phyloP scores from a whole-genome alignment of 2,329 filamentous ascomycete species.

The Plenodomus lindquistii region DNA sequence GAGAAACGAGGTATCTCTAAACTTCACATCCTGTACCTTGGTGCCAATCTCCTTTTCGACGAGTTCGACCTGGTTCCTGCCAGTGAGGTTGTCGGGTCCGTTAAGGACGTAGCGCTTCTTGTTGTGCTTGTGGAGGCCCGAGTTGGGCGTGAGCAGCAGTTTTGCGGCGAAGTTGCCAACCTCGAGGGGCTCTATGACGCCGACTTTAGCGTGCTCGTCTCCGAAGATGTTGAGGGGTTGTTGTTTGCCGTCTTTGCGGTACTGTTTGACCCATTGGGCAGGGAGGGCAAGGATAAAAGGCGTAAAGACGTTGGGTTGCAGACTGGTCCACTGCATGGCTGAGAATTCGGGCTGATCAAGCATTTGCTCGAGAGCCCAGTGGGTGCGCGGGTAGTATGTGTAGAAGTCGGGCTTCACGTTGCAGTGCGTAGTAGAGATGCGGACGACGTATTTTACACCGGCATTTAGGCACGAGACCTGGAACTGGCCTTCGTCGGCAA shows the following conservation, averaged over 20 bases:
- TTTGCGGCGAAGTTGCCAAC: slow-evolving; percentile 17
- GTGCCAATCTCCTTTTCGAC: no score
- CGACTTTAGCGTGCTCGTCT: slow-evolving; percentile 4
- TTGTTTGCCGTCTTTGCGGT: slow-evolving; percentile 8
- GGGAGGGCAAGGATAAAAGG: slow-evolving; percentile 1
- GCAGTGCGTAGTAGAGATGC: slow-evolving; percentile 17
- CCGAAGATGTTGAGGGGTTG: slow-evolving; percentile 4
- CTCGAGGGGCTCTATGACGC: slow-evolving; percentile 18
- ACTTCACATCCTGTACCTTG: no score
- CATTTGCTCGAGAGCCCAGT: slow-evolving; percentile 22
- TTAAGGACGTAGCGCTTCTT: no score
- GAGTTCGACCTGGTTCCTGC: no score
- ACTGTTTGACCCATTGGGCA: slow-evolving; percentile 8
- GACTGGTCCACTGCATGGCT: slow-evolving; percentile 14
- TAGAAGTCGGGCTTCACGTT: slow-evolving; percentile 11
- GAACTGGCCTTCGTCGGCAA: slow-evolving; percentile 22
- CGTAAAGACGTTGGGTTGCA: slow-evolving; percentile 18
- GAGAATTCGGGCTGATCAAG: slow-evolving; percentile 10
- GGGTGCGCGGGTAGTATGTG: slow-evolving; percentile 19
- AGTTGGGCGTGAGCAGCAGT: slow-evolving; percentile 4
- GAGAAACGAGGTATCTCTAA: no score
- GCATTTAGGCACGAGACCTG: slow-evolving; percentile 11
- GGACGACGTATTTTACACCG: slow-evolving; percentile 21
- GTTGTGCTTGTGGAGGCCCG: no score
- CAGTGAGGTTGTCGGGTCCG: no score